phyloP scores from a whole-genome alignment of 495 filamentous ascomycete genomes.

The Extremus antarcticus region DNA sequence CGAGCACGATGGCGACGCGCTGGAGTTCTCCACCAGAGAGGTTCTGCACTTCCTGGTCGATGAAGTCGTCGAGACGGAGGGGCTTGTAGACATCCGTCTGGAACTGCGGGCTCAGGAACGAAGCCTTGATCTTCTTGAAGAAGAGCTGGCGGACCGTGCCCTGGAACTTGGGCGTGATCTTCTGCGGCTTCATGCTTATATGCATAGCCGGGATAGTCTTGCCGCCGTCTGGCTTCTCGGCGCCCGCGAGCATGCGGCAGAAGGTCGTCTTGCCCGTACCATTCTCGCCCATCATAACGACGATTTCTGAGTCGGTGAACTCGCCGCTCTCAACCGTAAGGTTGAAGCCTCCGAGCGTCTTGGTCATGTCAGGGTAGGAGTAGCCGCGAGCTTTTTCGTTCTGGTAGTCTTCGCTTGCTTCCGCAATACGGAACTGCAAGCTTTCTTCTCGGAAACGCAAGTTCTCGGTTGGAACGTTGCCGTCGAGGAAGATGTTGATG shows the following conservation, averaged over 20 bases:
- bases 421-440: slow-evolving; percentile 88
- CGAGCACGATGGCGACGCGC: slow-evolving; percentile 93
- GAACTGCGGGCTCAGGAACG: slow-evolving; percentile 93
- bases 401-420: slow-evolving; percentile 83
- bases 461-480: slow-evolving; percentile 96
- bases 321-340: slow-evolving; percentile 67
- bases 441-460: slow-evolving; percentile 95
- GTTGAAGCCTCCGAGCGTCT: slow-evolving; percentile 84
- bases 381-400: slow-evolving; percentile 77
- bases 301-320: slow-evolving; percentile 95
- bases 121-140: slow-evolving; percentile 94
- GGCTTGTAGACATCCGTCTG: slow-evolving; percentile 99
- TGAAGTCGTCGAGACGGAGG: slow-evolving; percentile 94
- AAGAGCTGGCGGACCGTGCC: slow-evolving; percentile 91
- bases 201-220: slow-evolving; percentile 79
- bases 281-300: slow-evolving; percentile 99
- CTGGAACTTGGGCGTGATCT: slow-evolving; percentile 94
- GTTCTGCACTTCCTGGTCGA: slow-evolving; percentile 98
- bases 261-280: slow-evolving; percentile 95
- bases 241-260: slow-evolving; percentile 89
- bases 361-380: slow-evolving; percentile 80
- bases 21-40: slow-evolving; percentile 98
- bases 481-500: slow-evolving; percentile 99
- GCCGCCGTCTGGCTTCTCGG: slow-evolving; percentile 72
- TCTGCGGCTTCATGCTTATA: slow-evolving; percentile 99